phyloP scores from a whole-genome alignment of 495 filamentous ascomycete species.

The Saxispiralis lemnorum region DNA sequence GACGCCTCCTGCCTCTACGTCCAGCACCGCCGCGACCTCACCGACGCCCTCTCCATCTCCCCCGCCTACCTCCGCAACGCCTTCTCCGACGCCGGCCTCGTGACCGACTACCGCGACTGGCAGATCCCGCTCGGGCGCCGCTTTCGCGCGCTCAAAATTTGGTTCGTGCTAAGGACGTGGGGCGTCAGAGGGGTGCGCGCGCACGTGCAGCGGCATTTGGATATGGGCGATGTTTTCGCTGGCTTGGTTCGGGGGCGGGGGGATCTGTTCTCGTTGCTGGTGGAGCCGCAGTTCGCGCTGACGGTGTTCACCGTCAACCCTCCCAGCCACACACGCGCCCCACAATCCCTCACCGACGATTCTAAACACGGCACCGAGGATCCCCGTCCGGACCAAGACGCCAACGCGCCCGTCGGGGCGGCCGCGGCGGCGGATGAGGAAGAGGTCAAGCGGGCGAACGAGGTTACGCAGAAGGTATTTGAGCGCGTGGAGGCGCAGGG shows the following conservation, averaged over 20 bases:
- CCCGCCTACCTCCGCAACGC: slow-evolving; percentile 68
- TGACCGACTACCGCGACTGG: slow-evolving; percentile 97
- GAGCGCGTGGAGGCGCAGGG: slow-evolving; percentile 58
- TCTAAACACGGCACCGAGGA: slow-evolving; percentile 2
- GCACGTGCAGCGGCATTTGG: slow-evolving; percentile 49
- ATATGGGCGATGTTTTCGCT: slow-evolving; percentile 52
- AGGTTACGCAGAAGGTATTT: slow-evolving; percentile 58
- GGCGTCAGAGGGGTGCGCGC: slow-evolving; percentile 61
- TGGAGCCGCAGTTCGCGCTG: slow-evolving; percentile 58
- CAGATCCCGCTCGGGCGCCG: slow-evolving; percentile 86
- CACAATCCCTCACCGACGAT: too few species aligned
- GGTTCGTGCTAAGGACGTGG: slow-evolving; percentile 86
- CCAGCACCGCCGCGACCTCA: slow-evolving; percentile 53
- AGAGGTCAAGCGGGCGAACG: slow-evolving; percentile 38
- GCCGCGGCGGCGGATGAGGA: slow-evolving; percentile 15
- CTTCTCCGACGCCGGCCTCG: slow-evolving; percentile 62
- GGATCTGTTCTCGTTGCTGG: slow-evolving; percentile 65
- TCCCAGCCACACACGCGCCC: background rate
- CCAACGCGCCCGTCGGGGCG: slow-evolving; percentile 2
- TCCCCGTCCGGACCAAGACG: slow-evolving; percentile 16
- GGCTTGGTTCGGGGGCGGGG: slow-evolving; percentile 35
- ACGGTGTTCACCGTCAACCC: slow-evolving; percentile 53
- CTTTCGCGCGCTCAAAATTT: slow-evolving; percentile 87
- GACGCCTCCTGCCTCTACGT: slow-evolving; percentile 77
- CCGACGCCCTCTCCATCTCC: slow-evolving; percentile 62